These are phyloP conservation scores for Blyttiomyces sp. DNA, from an alignment of 371 early-diverging fungal genomes.

Conservation along the genomic window DNA sequence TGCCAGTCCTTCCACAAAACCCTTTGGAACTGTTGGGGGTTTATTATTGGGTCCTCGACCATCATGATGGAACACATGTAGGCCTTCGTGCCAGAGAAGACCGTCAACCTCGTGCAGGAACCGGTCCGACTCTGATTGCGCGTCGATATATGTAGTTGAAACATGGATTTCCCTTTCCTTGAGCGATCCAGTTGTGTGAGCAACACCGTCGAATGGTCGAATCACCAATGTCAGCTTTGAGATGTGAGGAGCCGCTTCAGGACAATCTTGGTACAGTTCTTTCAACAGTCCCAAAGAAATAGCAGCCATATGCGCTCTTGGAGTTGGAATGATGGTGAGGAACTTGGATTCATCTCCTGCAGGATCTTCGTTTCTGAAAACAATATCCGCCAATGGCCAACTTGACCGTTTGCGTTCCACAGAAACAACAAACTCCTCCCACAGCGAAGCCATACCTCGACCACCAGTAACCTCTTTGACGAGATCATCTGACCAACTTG, in stretches of 20 bases:
- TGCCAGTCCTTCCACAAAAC: slow-evolving; percentile 41
- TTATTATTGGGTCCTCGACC: neutral
- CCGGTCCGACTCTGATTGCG: neutral
- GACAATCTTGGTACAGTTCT: too few species aligned
- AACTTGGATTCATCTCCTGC: too few species aligned
- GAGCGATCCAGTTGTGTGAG: slow-evolving; percentile 5
- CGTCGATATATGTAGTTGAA: slow-evolving; percentile 4
- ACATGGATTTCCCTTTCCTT: slow-evolving; percentile 7
- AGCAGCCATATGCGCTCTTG: too few species aligned
- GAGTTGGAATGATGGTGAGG: too few species aligned
- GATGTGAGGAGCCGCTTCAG: neutral
- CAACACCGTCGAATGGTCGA: slow-evolving; percentile 16
- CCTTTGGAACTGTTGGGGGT: slow-evolving; percentile 6
- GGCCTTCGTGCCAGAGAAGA: slow-evolving; percentile 35
- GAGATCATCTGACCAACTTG: slow-evolving; percentile 5
- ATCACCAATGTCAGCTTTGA: neutral
- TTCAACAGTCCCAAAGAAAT: too few species aligned
- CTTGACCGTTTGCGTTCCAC: too few species aligned
- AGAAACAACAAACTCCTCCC: too few species aligned
- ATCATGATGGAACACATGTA: slow-evolving; percentile 28
- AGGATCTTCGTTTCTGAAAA: too few species aligned
- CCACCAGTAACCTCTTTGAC: neutral
- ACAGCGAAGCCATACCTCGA: too few species aligned
- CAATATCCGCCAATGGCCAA: too few species aligned
- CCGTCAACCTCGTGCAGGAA: slow-evolving; percentile 21